These are phyloP conservation scores for Trichosporon coremiiforme DNA, from an alignment of 1,284 basidiomycete genomes.

Conservation along the genomic window DNA sequence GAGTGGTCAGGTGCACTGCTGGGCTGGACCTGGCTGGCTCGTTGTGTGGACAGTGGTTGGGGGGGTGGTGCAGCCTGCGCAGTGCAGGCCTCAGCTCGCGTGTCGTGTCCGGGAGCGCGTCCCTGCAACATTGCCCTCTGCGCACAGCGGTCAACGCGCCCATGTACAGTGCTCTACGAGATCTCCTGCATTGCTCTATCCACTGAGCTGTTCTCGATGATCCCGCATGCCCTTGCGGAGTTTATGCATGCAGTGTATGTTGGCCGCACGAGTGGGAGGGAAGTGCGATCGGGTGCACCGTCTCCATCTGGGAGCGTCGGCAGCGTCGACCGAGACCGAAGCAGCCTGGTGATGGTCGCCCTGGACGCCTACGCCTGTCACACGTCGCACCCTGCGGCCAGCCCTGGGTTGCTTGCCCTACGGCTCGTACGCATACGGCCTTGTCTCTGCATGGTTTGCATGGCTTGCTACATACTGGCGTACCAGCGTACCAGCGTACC, in stretches of 20 bases:
- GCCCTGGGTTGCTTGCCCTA: neutral
- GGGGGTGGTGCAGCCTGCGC: too few species aligned
- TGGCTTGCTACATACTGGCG: too few species aligned
- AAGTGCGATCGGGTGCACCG: too few species aligned
- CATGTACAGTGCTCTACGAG: too few species aligned
- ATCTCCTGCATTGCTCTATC: too few species aligned
- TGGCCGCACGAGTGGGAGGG: too few species aligned
- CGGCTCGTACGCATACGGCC: neutral
- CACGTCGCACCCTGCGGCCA: conserved; percentile 5
- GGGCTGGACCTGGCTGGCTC: neutral
- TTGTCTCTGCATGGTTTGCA: too few species aligned
- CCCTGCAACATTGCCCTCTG: neutral
- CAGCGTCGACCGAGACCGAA: neutral
- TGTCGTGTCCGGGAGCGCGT: neutral
- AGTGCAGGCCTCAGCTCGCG: too few species aligned
- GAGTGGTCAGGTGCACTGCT: neutral
- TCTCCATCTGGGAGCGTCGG: neutral
- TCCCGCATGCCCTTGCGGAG: too few species aligned
- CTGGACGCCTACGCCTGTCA: conserved; percentile 2
- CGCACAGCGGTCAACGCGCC: too few species aligned
- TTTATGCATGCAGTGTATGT: too few species aligned
- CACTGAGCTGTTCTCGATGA: too few species aligned
- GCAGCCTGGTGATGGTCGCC: neutral
- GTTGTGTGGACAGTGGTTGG: neutral
- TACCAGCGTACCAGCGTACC: neutral